Evolutionary conservation across 169 alveolate species (phyloP).

Genomic region (Eimeria brunetti): DNA sequence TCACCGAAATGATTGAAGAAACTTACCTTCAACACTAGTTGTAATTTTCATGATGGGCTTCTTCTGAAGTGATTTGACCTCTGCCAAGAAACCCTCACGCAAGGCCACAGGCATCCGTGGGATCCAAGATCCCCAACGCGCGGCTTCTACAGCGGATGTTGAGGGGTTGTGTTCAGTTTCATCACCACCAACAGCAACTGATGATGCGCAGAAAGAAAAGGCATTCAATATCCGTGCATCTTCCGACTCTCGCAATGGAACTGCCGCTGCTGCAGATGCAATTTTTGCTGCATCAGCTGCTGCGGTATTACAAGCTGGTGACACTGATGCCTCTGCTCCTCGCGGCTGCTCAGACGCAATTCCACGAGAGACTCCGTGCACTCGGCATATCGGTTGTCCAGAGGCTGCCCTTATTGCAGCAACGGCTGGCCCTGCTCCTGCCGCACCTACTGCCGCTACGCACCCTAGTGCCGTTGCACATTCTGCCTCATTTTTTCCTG

Average conservation of each 20-base stretch:
- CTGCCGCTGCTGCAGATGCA: neutral
- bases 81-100: conserved; percentile 57
- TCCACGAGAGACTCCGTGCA: neutral
- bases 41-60: conserved; percentile 59
- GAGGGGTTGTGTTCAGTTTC: neutral
- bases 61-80: conserved; percentile 39
- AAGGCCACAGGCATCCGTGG: conserved; percentile 49
- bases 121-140: conserved; percentile 48
- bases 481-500: neutral
- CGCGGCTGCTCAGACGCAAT: neutral
- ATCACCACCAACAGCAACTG: neutral
- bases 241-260: neutral
- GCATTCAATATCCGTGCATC: neutral
- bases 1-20: neutral
- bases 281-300: neutral
- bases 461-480: neutral
- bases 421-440: neutral
- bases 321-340: neutral
- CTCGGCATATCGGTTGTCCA: neutral
- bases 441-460: neutral
- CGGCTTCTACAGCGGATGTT: conserved; percentile 4
- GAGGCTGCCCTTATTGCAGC: neutral
- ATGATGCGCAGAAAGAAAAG: neutral
- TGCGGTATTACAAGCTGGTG: neutral
- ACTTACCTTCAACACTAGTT: conserved; percentile 49